These are phyloP conservation scores for Arachnomyces sp. DNA, from an alignment of 2,329 filamentous ascomycete genomes.

Conservation along the genomic window DNA sequence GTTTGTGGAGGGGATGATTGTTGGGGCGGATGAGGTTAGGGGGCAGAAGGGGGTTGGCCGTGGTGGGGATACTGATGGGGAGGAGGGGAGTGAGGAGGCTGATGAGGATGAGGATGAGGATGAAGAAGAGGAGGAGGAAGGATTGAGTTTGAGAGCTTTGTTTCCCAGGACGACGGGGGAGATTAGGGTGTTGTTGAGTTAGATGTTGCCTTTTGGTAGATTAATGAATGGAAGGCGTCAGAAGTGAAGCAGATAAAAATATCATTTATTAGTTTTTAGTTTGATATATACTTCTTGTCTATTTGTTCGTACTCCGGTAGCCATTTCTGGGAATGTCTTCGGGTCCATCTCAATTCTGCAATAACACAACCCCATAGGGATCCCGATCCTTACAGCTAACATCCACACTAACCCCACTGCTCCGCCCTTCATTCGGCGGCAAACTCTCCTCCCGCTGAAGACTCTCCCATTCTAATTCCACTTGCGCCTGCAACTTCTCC, in stretches of 20 bases:
- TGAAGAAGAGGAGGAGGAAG: conserved; percentile 27
- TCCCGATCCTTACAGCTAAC: conserved; percentile 77
- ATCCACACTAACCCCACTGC: conserved; percentile 54
- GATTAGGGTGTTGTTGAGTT: conserved; percentile 56
- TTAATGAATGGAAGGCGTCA: neutral
- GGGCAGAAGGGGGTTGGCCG: conserved; percentile 27
- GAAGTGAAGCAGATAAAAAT: neutral
- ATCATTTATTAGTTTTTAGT: neutral
- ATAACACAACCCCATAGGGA: conserved; percentile 67
- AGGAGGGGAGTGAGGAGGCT: conserved; percentile 3
- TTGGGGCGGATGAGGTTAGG: conserved; percentile 48
- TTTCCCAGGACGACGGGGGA: conserved; percentile 58
- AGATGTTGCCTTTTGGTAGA: neutral
- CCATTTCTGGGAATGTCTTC: too few relatives aligned
- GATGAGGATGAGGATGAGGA: conserved; percentile 24
- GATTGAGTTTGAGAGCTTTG: conserved; percentile 42
- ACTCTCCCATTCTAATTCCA: conserved; percentile 50
- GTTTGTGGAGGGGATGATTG: conserved; percentile 53
- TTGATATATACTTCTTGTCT: conserved; percentile 2
- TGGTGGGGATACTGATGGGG: conserved; percentile 13
- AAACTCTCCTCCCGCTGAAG: conserved; percentile 36
- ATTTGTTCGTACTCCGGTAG: neutral
- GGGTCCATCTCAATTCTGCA: too few relatives aligned
- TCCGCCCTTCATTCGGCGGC: conserved; percentile 30
- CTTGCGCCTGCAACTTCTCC: conserved; percentile 51